Percentiles rank a stretch among this genome's conserved stretches.
phyloP scores from a whole-genome alignment of 2,329 filamentous ascomycete genomes.

The Xylaria polymorpha region DNA sequence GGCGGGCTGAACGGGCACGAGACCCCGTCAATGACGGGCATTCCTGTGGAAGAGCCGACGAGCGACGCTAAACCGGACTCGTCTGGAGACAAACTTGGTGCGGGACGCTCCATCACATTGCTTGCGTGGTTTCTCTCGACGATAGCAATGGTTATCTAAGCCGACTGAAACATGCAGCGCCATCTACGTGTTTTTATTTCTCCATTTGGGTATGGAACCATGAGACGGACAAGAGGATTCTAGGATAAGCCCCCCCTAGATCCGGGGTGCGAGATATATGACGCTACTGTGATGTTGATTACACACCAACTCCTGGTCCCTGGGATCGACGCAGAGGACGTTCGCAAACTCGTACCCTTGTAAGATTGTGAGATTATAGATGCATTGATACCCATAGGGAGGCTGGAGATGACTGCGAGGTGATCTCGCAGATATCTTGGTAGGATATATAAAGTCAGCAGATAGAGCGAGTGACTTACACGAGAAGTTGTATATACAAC shows the following conservation, averaged over 20 bases:
- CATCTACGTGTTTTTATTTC: conserved; percentile 10
- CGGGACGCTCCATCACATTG: conserved; percentile 37
- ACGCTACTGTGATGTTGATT: background rate
- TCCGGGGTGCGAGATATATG: background rate
- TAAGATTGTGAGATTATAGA: conserved; percentile 21
- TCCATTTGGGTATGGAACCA: conserved; percentile 5
- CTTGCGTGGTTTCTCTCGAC: conserved; percentile 41
- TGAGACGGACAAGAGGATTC: background rate
- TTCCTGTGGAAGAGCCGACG: conserved; percentile 36
- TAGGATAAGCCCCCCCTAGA: background rate
- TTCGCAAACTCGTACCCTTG: conserved; percentile 3
- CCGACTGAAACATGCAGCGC: background rate
- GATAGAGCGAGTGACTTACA: conserved; percentile 21
- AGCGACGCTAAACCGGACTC: conserved; percentile 43
- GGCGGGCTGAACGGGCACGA: conserved; percentile 54
- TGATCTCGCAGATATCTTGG: conserved; percentile 10
- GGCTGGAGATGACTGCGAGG: conserved; percentile 5
- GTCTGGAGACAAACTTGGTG: conserved; percentile 40
- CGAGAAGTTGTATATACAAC: conserved; percentile 10
- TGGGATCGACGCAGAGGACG: conserved; percentile 21
- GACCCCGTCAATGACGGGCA: conserved; percentile 47
- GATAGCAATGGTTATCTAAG: conserved; percentile 43
- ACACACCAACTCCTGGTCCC: conserved; percentile 16
- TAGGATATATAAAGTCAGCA: conserved; percentile 26
- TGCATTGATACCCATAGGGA: conserved; percentile 37